Conservation (phyloP, 2,329 filamentous ascomycete species). For the Cordyceps cicadae region DNA sequence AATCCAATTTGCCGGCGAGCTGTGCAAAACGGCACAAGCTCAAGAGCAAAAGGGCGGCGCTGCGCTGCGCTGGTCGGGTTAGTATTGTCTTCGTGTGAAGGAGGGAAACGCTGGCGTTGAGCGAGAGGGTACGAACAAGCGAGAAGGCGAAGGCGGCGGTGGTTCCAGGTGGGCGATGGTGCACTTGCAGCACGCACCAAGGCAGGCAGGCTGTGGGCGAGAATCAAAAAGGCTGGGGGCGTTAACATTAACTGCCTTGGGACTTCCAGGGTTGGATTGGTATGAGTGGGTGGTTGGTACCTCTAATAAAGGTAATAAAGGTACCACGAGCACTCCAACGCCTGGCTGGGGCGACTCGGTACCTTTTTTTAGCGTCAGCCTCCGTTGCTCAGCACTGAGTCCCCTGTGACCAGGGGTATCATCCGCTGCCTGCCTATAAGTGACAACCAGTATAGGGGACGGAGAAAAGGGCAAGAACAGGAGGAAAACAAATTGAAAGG, state of each 20-base stretch:
- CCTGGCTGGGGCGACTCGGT: not conserved
- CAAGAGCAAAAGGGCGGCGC: not conserved
- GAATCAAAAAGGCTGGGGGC: slow-evolving; percentile 4
- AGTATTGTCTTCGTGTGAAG: slow-evolving; percentile 9
- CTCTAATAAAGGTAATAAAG: not conserved
- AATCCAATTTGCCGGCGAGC: slow-evolving; percentile 3
- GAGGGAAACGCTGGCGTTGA: not conserved
- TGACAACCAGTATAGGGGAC: not conserved
- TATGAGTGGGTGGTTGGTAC: slow-evolving; percentile 3
- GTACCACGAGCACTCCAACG: not conserved
- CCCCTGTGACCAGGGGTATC: no score
- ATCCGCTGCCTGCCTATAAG: not conserved
- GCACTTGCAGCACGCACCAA: no score
- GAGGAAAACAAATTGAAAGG: not conserved
- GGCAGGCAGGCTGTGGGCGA: not conserved
- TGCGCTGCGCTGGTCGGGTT: slow-evolving; percentile 6
- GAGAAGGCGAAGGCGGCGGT: not conserved
- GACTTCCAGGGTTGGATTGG: not conserved
- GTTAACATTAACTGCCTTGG: no score
- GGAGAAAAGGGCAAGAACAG: not conserved
- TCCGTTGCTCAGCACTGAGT: no score
- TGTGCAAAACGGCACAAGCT: slow-evolving; percentile 6
- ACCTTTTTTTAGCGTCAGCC: not conserved
- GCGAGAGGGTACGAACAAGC: slow-evolving; percentile 1
- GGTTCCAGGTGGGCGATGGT: not conserved